These are phyloP conservation scores for Cryphonectria nitschkei DNA, from an alignment of 2,329 filamentous ascomycete genomes.

Conservation along the genomic window DNA sequence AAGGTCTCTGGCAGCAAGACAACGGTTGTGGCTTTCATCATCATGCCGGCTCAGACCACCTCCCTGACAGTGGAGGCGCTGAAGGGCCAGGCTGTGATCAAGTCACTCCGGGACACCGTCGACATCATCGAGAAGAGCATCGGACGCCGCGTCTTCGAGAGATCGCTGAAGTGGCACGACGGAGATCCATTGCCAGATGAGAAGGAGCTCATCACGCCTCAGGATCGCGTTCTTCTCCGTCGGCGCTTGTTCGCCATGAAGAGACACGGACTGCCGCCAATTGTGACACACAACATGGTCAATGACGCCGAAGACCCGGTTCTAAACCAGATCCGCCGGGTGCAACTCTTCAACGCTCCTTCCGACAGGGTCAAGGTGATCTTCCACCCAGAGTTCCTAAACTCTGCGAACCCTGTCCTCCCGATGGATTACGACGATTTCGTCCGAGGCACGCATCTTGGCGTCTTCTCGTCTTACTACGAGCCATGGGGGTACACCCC, in stretches of 20 bases:
- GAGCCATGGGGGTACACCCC: conserved; percentile 99
- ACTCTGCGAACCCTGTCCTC: conserved; percentile 91
- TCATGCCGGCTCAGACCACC: conserved; percentile 96
- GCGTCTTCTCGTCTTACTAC: conserved; percentile 97
- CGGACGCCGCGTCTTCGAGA: conserved; percentile 91
- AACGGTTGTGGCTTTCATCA: conserved; percentile 96
- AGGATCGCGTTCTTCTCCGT: conserved; percentile 90
- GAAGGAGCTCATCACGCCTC: conserved; percentile 90
- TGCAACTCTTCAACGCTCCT: conserved; percentile 96
- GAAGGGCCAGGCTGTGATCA: conserved; percentile 96
- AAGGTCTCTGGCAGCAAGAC: conserved; percentile 85
- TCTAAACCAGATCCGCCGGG: conserved; percentile 91
- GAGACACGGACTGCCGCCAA: conserved; percentile 83
- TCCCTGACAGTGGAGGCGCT: conserved; percentile 94
- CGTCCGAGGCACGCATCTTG: conserved; percentile 92
- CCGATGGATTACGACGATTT: conserved; percentile 98
- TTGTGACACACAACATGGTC: conserved; percentile 98
- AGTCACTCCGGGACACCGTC: conserved; percentile 90
- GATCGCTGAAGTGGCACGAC: conserved; percentile 93
- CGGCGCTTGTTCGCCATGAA: conserved; percentile 97
- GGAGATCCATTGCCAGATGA: conserved; percentile 92
- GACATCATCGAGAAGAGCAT: conserved; percentile 92
- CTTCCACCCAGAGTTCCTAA: conserved; percentile 98
- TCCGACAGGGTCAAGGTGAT: conserved; percentile 95
- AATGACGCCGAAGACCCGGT: conserved; percentile 94